phyloP scores from a whole-genome alignment of 345 rosid species.

The Limnanthes douglasii region DNA sequence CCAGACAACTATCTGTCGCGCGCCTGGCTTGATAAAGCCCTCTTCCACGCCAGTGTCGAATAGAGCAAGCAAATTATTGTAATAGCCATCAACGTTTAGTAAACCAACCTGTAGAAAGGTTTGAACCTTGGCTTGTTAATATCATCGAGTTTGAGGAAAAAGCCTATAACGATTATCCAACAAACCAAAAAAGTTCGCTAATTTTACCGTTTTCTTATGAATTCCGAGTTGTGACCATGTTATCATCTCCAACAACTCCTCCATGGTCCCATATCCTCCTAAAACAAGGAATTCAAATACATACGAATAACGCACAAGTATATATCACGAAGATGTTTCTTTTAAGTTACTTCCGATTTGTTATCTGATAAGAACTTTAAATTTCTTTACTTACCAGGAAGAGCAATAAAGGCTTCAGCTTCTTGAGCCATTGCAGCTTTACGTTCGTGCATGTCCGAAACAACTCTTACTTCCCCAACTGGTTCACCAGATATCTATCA shows the following conservation, averaged over 20 bases:
- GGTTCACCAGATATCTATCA: conserved; percentile 79
- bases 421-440: conserved; percentile 97
- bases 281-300: conserved; percentile 1
- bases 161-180: not conserved
- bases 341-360: conserved; percentile 2
- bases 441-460: conserved; percentile 89
- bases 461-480: conserved; percentile 74
- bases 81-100: conserved; percentile 91
- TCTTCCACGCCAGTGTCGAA: conserved; percentile 89
- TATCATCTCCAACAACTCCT: conserved; percentile 90
- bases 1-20: conserved; percentile 69
- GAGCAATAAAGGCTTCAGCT: conserved; percentile 91
- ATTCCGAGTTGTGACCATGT: conserved; percentile 98
- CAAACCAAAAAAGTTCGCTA: not conserved
- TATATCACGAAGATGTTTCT: no score
- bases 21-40: conserved; percentile 83
- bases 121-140: conserved; percentile 1
- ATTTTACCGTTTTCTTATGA: conserved; percentile 69
- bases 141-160: not conserved
- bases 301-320: not conserved
- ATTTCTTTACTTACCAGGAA: conserved; percentile 63
- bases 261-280: conserved; percentile 99
- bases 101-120: conserved; percentile 54
- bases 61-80: conserved; percentile 56
- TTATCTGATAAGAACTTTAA: conserved; percentile 1